A percentile compares a stretch with the other conserved stretches of the same genome.
Conservation (phyloP, 2,329 filamentous ascomycete species). For the Teratosphaeria destructans region DNA sequence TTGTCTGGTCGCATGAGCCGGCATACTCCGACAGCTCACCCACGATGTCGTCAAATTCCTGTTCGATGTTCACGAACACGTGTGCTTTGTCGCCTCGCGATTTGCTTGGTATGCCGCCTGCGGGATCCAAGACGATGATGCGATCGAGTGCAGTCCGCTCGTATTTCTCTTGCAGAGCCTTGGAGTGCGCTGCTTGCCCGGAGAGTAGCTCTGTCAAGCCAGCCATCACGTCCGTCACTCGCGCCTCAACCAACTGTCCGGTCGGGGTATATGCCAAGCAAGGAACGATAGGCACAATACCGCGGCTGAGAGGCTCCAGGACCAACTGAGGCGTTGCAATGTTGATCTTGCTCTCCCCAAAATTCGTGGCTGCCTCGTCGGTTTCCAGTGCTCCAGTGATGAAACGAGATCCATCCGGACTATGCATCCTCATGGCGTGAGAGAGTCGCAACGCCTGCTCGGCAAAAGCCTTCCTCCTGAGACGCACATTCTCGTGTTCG, state of each 20-base stretch:
- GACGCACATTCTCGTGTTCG: conserved; percentile 1
- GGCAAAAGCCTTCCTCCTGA: conserved; percentile 18
- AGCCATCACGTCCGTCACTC: conserved; percentile 57
- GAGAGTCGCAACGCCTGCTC: conserved; percentile 64
- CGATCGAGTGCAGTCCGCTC: conserved; percentile 60
- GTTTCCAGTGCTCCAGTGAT: conserved; percentile 48
- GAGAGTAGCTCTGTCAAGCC: conserved; percentile 68
- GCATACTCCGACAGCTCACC: conserved; percentile 35
- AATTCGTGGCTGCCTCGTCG: conserved; percentile 5
- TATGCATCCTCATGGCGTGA: conserved; percentile 61
- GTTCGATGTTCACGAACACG: conserved; percentile 86
- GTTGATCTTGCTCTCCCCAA: conserved; percentile 10
- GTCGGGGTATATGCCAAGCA: conserved; percentile 50
- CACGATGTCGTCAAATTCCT: conserved; percentile 67
- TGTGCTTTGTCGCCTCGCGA: conserved; percentile 53
- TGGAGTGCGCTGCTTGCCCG: conserved; percentile 31
- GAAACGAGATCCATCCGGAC: conserved; percentile 56
- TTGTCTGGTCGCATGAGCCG: conserved; percentile 11
- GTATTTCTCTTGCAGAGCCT: background rate
- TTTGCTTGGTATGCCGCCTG: conserved; percentile 70
- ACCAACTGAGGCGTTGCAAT: conserved; percentile 43
- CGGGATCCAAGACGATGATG: conserved; percentile 76
- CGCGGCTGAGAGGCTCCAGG: conserved; percentile 54
- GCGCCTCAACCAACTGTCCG: conserved; percentile 39
- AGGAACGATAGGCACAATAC: conserved; percentile 61